Conservation (phyloP, 306 rosid genomes). For the Glycyrrhiza uralensis region DNA sequence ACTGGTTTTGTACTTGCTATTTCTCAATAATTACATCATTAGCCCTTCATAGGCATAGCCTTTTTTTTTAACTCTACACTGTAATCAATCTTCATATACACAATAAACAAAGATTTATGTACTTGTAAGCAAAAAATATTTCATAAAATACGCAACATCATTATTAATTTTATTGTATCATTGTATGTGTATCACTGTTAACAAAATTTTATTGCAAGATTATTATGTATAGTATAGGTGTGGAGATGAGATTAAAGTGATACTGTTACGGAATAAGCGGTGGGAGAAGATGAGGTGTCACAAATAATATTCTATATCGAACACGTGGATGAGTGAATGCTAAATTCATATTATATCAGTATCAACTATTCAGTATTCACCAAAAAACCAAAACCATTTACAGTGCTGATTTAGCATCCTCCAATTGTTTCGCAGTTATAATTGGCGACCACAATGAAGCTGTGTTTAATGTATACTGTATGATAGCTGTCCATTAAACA, state of each 20-base stretch:
- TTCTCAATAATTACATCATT: conserved; percentile 10
- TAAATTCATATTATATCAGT: background rate
- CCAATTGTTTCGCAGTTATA: conserved; percentile 14
- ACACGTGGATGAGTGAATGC: conserved; percentile 1
- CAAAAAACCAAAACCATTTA: conserved; percentile 18
- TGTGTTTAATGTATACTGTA: conserved; percentile 16
- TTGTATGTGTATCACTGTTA: background rate
- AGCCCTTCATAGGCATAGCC: background rate
- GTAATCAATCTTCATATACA: background rate
- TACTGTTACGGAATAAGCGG: background rate
- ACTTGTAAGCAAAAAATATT: background rate
- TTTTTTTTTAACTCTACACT: background rate
- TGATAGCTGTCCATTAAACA: conserved; percentile 29
- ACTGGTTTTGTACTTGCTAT: background rate
- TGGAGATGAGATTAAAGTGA: background rate
- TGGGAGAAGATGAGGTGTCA: conserved; percentile 1
- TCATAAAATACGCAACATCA: no score
- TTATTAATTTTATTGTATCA: no score
- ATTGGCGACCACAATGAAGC: conserved; percentile 14
- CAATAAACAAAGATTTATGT: background rate
- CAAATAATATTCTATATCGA: background rate
- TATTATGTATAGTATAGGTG: background rate
- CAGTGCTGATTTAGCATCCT: background rate
- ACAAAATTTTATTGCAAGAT: background rate
- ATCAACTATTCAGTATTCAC: background rate